phyloP scores from a whole-genome alignment of 192 early-diverging fungal species.

The Backusella luteola region DNA sequence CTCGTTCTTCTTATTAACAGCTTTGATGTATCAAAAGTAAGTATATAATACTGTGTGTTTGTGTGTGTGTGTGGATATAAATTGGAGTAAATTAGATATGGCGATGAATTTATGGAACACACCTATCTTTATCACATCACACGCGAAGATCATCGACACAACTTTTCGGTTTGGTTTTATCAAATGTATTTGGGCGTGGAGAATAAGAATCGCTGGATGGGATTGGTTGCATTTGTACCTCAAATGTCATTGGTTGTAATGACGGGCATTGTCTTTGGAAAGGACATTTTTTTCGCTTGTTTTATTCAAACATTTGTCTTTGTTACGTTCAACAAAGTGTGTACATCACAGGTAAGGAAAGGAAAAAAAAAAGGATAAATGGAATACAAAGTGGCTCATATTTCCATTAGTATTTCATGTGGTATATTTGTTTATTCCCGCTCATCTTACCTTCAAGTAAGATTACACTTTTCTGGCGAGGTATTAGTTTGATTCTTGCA shows the following conservation, averaged over 20 bases:
- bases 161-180: constrained; percentile 97
- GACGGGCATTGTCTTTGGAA: constrained; percentile 69
- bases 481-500: constrained; percentile 50
- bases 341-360: constrained; percentile 80
- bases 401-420: constrained; percentile 91
- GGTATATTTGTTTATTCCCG: constrained; percentile 94
- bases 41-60: background rate
- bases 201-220: constrained; percentile 48
- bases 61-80: background rate
- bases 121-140: constrained; percentile 94
- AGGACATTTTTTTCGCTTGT: constrained; percentile 83
- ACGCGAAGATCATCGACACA: constrained; percentile 97
- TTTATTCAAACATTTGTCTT: constrained; percentile 97
- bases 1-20: constrained; percentile 61
- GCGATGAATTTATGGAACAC: constrained; percentile 82
- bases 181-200: constrained; percentile 84
- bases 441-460: constrained; percentile 71
- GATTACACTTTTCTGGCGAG: constrained; percentile 46
- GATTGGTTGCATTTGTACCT: constrained; percentile 81
- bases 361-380: background rate
- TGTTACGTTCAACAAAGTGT: constrained; percentile 96
- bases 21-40: constrained; percentile 69
- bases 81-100: constrained; percentile 54
- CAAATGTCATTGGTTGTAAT: constrained; percentile 68
- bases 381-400: background rate